Percentiles rank a stretch among this genome's conserved stretches.
phyloP scores from a whole-genome alignment of 805 yeast species.

The Suhomyces pyralidae region DNA sequence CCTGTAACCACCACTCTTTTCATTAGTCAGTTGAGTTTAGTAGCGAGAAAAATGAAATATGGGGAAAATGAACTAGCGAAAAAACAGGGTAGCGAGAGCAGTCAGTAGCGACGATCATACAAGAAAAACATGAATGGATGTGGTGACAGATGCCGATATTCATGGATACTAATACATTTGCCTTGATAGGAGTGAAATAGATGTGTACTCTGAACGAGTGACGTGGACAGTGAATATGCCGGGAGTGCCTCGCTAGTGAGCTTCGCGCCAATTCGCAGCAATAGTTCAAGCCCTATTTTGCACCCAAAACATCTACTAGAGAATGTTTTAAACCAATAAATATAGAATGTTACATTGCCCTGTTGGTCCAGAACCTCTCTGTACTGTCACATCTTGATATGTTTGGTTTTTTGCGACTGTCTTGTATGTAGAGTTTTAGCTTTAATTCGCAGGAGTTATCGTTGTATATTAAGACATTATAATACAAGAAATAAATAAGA shows the following conservation, averaged over 20 bases:
- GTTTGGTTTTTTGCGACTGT: too few relatives aligned
- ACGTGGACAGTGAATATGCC: background rate
- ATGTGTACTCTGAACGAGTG: background rate
- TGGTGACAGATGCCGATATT: background rate
- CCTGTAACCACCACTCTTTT: constrained; percentile 88
- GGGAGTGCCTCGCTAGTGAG: background rate
- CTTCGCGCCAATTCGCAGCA: background rate
- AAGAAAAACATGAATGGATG: background rate
- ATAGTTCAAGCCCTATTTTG: background rate
- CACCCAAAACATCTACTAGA: background rate
- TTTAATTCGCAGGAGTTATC: too few relatives aligned
- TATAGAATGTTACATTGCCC: too few relatives aligned
- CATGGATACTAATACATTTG: too few relatives aligned
- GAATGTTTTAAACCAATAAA: too few relatives aligned
- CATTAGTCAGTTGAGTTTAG: background rate
- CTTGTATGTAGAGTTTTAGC: too few relatives aligned
- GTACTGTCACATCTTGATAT: background rate
- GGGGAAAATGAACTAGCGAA: background rate
- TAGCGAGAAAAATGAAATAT: background rate
- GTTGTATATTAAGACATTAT: background rate
- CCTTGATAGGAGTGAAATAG: background rate
- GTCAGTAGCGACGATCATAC: background rate
- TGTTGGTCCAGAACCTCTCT: too few relatives aligned
- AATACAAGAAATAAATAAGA: background rate
- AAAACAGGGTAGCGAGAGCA: background rate